These are phyloP conservation scores for Cladosporium sp. DNA, from an alignment of 2,329 filamentous ascomycete genomes.

Conservation along the genomic window DNA sequence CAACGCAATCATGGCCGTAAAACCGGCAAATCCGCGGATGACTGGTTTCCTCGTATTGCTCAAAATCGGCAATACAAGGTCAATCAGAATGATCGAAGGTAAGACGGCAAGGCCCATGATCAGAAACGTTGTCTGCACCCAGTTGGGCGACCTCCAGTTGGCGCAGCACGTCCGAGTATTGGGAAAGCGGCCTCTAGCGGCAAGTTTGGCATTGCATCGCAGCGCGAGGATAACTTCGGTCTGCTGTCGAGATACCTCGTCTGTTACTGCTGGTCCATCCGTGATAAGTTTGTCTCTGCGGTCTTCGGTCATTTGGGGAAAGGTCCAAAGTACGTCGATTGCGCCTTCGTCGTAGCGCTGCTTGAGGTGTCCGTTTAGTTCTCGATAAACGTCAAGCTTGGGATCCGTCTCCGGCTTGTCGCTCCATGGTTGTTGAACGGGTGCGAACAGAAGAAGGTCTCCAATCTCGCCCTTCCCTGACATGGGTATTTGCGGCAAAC, in stretches of 20 bases:
- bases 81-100: conserved; percentile 19
- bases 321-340: conserved; percentile 47
- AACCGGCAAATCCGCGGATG: conserved; percentile 15
- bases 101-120: conserved; percentile 29
- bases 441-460: conserved; percentile 40
- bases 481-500: conserved; percentile 17
- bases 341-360: conserved; percentile 35
- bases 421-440: conserved; percentile 45
- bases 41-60: conserved; percentile 10
- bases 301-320: conserved; percentile 45
- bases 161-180: conserved; percentile 53
- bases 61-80: conserved; percentile 4
- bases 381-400: conserved; percentile 26
- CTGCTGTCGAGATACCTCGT: conserved; percentile 44
- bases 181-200: conserved; percentile 35
- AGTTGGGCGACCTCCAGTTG: conserved; percentile 36
- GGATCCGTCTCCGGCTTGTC: conserved; percentile 38
- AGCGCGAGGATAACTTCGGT: conserved; percentile 53
- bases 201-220: conserved; percentile 49
- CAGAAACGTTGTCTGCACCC: conserved; percentile 35
- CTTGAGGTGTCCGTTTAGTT: conserved; percentile 52
- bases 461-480: conserved; percentile 18
- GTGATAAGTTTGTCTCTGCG: conserved; percentile 47
- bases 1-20: conserved; percentile 23
- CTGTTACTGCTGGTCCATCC: conserved; percentile 30